phyloP scores from a whole-genome alignment of 108 stramenopile genomes.

The Nitzschia inconspicua region DNA sequence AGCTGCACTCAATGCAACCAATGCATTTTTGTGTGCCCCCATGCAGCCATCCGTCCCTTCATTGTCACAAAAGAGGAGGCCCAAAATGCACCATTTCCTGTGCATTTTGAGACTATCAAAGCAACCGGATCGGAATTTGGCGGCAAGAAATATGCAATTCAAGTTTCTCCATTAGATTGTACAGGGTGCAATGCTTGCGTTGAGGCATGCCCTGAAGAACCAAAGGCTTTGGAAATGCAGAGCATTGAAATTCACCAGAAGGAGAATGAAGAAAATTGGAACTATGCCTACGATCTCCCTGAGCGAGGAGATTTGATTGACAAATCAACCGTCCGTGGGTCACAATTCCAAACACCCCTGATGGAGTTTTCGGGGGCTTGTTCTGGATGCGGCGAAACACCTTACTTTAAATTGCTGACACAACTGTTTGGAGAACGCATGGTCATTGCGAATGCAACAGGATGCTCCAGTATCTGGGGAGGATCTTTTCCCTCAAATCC shows the following conservation, averaged over 20 bases:
- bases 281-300: slow-evolving; percentile 49
- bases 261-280: slow-evolving; percentile 47
- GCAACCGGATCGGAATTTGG: slow-evolving; percentile 45
- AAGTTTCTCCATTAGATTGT: slow-evolving; percentile 58
- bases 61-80: slow-evolving; percentile 58
- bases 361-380: slow-evolving; percentile 68
- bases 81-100: slow-evolving; percentile 40
- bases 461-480: slow-evolving; percentile 59
- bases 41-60: slow-evolving; percentile 60
- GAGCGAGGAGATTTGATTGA: slow-evolving; percentile 52
- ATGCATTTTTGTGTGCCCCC: slow-evolving; percentile 60
- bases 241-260: slow-evolving; percentile 39
- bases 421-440: slow-evolving; percentile 68
- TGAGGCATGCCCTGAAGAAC: slow-evolving; percentile 58
- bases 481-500: slow-evolving; percentile 65
- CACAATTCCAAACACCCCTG: slow-evolving; percentile 63
- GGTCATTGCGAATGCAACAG: slow-evolving; percentile 68
- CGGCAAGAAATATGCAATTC: slow-evolving; percentile 53
- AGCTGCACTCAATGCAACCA: slow-evolving; percentile 65
- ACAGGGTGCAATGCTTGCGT: slow-evolving; percentile 68
- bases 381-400: slow-evolving; percentile 62
- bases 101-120: slow-evolving; percentile 39
- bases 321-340: slow-evolving; percentile 49
- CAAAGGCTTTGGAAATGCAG: slow-evolving; percentile 58
- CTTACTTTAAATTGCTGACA: slow-evolving; percentile 62